phyloP scores from a whole-genome alignment of 768 basidiomycete species.

The Leccinum arenicola region DNA sequence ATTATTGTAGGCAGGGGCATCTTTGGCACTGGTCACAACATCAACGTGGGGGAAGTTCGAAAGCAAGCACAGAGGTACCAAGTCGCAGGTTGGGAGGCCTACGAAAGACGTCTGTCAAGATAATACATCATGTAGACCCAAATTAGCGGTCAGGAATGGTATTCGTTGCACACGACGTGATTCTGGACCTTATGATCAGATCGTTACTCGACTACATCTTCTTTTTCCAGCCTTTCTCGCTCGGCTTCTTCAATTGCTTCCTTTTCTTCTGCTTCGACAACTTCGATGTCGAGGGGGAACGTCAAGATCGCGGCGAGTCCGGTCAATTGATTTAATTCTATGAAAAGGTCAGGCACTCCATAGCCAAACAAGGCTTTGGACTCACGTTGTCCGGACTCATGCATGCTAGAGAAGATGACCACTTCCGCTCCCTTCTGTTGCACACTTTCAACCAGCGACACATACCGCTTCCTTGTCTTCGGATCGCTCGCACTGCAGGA shows the following conservation, averaged over 20 bases:
- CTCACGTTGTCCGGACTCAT: conserved; percentile 97
- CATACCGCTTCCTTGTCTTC: conserved; percentile 74
- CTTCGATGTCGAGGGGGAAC: conserved; percentile 92
- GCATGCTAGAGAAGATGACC: conserved; percentile 98
- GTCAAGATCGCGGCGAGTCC: conserved; percentile 95
- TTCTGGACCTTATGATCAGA: not conserved
- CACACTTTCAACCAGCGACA: conserved; percentile 84
- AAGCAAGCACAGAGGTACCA: conserved; percentile 82
- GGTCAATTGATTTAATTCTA: conserved; percentile 94
- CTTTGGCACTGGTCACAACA: conserved; percentile 60
- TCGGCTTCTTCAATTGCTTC: conserved; percentile 56
- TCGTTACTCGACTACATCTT: conserved; percentile 6
- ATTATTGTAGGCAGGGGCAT: conserved; percentile 98
- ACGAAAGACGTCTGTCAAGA: conserved; percentile 51
- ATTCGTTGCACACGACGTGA: not conserved
- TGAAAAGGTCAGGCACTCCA: conserved; percentile 1
- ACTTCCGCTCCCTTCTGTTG: conserved; percentile 89
- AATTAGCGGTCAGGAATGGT: not conserved
- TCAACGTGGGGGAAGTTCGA: conserved; percentile 39
- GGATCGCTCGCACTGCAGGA: conserved; percentile 74
- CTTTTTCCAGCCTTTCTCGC: conserved; percentile 12
- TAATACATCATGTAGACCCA: not conserved
- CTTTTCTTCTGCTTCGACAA: conserved; percentile 89
- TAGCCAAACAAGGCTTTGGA: conserved; percentile 7
- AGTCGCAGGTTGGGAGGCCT: conserved; percentile 88